Evolutionary conservation across 805 yeast genomes (phyloP).

Genomic region (Kazachstania psychrophila): DNA sequence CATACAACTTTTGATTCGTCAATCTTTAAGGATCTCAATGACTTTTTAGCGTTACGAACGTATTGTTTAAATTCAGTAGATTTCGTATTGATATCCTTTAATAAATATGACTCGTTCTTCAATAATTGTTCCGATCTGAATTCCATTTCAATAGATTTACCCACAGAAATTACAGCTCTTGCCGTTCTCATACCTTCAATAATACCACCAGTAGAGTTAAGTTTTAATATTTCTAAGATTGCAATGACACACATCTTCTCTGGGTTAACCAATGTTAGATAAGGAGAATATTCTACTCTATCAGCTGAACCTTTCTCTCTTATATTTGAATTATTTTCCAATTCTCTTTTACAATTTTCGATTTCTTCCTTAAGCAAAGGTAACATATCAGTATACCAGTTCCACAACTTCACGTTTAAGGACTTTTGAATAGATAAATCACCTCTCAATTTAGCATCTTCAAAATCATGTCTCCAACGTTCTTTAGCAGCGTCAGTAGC

Average conservation of each 20-base stretch:
- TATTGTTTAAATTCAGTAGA: slow-evolving; percentile 35
- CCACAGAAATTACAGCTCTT: slow-evolving; percentile 70
- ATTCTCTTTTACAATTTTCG: slow-evolving; percentile 41
- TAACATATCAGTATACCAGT: slow-evolving; percentile 70
- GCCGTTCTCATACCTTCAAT: slow-evolving; percentile 79
- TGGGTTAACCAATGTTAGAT: slow-evolving; percentile 58
- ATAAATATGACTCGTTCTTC: slow-evolving; percentile 45
- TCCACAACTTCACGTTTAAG: slow-evolving; percentile 67
- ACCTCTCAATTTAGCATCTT: slow-evolving; percentile 52
- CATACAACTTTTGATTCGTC: slow-evolving; percentile 37
- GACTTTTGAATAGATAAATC: slow-evolving; percentile 45
- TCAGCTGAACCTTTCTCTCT: not conserved
- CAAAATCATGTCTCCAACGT: slow-evolving; percentile 81
- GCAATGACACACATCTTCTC: slow-evolving; percentile 78
- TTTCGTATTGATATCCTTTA: slow-evolving; percentile 44
- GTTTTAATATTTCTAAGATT: slow-evolving; percentile 68
- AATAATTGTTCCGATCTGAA: slow-evolving; percentile 61
- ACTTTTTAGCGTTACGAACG: slow-evolving; percentile 32
- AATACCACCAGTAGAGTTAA: slow-evolving; percentile 66
- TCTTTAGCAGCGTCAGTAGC: slow-evolving; percentile 80
- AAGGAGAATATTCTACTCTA: slow-evolving; percentile 65
- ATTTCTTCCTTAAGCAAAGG: slow-evolving; percentile 66
- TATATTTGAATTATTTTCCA: slow-evolving; percentile 4
- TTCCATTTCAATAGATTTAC: slow-evolving; percentile 78
- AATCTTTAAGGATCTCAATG: slow-evolving; percentile 31